These are phyloP conservation scores for Talaromyces verruculosus DNA, from an alignment of 2,329 filamentous ascomycete genomes.

Conservation along the genomic window DNA sequence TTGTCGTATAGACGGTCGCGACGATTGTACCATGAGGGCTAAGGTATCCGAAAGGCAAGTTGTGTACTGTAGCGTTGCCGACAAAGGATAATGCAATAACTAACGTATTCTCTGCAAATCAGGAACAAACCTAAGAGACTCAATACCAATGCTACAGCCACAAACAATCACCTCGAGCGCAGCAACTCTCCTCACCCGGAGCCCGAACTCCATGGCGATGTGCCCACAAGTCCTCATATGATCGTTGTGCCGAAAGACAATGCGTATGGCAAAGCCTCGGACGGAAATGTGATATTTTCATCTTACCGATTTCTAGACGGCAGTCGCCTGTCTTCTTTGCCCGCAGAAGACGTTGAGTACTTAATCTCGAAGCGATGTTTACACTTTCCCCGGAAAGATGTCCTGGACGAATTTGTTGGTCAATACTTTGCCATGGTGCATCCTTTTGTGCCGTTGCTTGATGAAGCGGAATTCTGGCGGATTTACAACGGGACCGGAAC, in stretches of 20 bases:
- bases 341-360: background rate
- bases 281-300: background rate
- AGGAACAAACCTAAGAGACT: background rate
- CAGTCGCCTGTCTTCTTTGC: background rate
- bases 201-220: background rate
- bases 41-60: background rate
- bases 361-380: background rate
- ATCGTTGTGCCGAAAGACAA: background rate
- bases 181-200: background rate
- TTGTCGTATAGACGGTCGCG: constrained; percentile 50
- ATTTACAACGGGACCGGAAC: constrained; percentile 5
- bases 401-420: constrained; percentile 41
- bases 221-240: background rate
- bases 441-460: constrained; percentile 32
- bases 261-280: background rate
- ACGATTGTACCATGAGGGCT: constrained; percentile 33
- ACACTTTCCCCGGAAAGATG: background rate
- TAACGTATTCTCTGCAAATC: background rate
- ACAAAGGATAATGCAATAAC: background rate
- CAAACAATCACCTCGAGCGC: background rate
- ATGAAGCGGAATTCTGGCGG: constrained; percentile 51
- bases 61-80: background rate
- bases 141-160: background rate
- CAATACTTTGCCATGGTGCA: constrained; percentile 36
- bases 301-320: background rate